Conservation (phyloP, 164 flowering plant genomes). For the Cinnamomum chago region DNA sequence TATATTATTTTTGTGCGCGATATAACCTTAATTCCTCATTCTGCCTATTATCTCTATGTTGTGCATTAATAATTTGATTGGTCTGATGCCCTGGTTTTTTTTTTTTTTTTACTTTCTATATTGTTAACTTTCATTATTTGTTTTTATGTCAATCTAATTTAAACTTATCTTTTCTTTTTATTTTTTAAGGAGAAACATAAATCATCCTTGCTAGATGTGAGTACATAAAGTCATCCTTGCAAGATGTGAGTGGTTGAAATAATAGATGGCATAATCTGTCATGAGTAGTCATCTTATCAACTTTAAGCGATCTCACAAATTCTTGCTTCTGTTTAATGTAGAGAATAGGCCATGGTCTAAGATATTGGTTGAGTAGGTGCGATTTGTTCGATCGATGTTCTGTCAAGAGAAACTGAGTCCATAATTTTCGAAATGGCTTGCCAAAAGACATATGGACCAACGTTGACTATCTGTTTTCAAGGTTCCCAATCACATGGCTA, state of each 20-base stretch:
- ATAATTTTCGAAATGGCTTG: too few species aligned
- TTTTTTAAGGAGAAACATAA: too few species aligned
- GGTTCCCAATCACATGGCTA: too few species aligned
- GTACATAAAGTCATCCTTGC: not conserved
- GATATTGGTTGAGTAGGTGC: too few species aligned
- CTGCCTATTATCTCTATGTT: not conserved
- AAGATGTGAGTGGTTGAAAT: not conserved
- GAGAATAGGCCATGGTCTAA: not conserved
- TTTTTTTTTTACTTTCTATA: too few species aligned
- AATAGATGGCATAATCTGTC: not conserved
- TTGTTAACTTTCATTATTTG: not conserved
- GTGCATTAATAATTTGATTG: not conserved
- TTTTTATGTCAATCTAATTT: not conserved
- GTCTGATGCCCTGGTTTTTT: not conserved
- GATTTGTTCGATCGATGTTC: too few species aligned
- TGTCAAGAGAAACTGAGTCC: too few species aligned
- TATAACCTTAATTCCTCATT: not conserved
- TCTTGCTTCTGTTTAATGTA: not conserved
- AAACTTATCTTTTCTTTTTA: too few species aligned
- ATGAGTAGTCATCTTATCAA: not conserved
- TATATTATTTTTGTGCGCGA: not conserved
- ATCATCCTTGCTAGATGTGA: not conserved
- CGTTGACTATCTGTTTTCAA: too few species aligned
- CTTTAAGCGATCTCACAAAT: not conserved
- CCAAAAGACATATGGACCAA: too few species aligned